Evolutionary conservation across 305 asterid genomes (phyloP).

Genomic region (Solanum hybrid): DNA sequence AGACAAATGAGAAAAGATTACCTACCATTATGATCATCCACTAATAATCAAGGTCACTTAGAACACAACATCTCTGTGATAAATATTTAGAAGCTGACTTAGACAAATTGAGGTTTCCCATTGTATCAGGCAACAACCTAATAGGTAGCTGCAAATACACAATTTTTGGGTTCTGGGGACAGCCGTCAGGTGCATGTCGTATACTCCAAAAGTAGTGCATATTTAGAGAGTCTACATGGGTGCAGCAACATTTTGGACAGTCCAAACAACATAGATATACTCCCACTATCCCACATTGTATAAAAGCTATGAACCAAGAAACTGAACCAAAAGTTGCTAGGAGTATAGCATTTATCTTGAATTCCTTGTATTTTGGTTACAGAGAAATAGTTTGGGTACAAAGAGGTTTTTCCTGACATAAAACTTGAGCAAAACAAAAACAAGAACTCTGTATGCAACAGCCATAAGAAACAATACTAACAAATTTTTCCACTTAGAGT

Average conservation of each 20-base stretch:
- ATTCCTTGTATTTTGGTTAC: conserved; percentile 28
- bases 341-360: not conserved
- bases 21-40: not conserved
- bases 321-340: not conserved
- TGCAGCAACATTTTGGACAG: not conserved
- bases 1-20: not conserved
- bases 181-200: not conserved
- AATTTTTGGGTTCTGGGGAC: not conserved
- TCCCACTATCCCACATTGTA: not conserved
- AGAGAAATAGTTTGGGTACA: conserved; percentile 25
- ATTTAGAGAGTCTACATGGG: not conserved
- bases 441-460: conserved; percentile 59
- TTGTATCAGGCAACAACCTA: not conserved
- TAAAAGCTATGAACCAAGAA: not conserved
- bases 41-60: not conserved
- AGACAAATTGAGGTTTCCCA: not conserved
- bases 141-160: not conserved
- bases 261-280: not conserved
- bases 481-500: conserved; percentile 76
- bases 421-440: conserved; percentile 47
- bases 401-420: conserved; percentile 40
- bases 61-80: not conserved
- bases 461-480: conserved; percentile 71
- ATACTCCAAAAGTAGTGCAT: not conserved
- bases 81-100: not conserved